Evolutionary conservation across 2,329 filamentous ascomycete genomes (phyloP).

Genomic region (Ophidiomyces ophidiicola): DNA sequence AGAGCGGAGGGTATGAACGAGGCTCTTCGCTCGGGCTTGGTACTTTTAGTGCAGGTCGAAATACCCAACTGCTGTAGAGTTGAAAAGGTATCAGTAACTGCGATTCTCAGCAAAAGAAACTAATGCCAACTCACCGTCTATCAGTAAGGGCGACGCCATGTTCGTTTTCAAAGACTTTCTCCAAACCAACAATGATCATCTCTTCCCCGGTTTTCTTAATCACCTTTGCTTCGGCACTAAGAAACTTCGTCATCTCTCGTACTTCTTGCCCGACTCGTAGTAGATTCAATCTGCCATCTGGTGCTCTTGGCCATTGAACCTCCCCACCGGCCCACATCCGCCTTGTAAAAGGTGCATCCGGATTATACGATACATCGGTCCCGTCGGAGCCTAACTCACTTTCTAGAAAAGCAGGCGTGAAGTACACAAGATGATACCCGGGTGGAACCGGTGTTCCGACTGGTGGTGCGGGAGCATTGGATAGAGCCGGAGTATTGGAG

Average conservation of each 20-base stretch:
- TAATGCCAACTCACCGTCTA: constrained; percentile 31
- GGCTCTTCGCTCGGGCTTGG: constrained; percentile 11
- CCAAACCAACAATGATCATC: constrained; percentile 54
- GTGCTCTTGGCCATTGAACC: constrained; percentile 39
- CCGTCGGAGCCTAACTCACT: constrained; percentile 46
- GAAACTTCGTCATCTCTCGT: constrained; percentile 44
- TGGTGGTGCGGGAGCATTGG: constrained; percentile 23
- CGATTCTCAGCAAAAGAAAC: neutral
- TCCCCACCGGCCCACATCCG: constrained; percentile 57
- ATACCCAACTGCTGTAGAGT: constrained; percentile 33
- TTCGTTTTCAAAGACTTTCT: constrained; percentile 46
- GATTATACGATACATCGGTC: constrained; percentile 49
- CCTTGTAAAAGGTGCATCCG: constrained; percentile 47
- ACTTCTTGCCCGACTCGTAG: constrained; percentile 45
- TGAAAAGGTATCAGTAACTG: neutral
- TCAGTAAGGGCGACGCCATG: constrained; percentile 44
- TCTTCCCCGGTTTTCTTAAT: constrained; percentile 44
- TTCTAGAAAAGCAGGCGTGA: constrained; percentile 47
- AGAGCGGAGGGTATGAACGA: constrained; percentile 9
- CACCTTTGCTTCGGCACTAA: constrained; percentile 44
- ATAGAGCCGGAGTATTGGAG: constrained; percentile 29
- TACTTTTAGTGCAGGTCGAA: constrained; percentile 29
- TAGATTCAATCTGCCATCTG: constrained; percentile 24
- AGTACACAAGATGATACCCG: constrained; percentile 53
- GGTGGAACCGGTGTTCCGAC: constrained; percentile 43